Conservation (phyloP, 257 asterid species). For the Avicennia marina region DNA sequence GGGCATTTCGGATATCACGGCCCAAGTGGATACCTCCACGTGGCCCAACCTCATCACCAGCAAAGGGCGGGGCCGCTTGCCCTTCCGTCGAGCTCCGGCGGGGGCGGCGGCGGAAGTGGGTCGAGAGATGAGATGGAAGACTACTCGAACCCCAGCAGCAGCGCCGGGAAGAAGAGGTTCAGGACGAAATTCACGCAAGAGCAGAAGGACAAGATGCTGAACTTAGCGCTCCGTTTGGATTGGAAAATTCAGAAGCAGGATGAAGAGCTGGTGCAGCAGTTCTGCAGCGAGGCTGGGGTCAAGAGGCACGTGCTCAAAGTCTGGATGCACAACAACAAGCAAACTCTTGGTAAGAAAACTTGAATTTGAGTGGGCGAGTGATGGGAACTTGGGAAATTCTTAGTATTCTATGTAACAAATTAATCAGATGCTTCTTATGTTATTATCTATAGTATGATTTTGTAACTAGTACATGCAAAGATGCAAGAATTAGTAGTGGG, state of each 20-base stretch:
- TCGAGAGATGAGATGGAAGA: conserved; percentile 48
- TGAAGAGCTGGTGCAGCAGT: conserved; percentile 34
- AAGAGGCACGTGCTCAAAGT: conserved; percentile 40
- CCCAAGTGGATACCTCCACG: conserved; percentile 59
- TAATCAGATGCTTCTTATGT: conserved; percentile 7
- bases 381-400: neutral
- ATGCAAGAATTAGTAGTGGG: neutral
- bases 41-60: conserved; percentile 24
- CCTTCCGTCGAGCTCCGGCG: conserved; percentile 64
- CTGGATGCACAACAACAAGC: conserved; percentile 56
- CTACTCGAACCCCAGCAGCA: conserved; percentile 40
- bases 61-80: conserved; percentile 36
- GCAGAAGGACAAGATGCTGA: conserved; percentile 47
- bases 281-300: conserved; percentile 37
- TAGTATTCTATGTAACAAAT: conserved; percentile 18
- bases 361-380: no score
- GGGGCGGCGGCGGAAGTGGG: conserved; percentile 33
- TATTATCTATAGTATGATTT: conserved; percentile 17
- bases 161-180: conserved; percentile 40
- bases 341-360: conserved; percentile 43
- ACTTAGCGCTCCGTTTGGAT: conserved; percentile 35
- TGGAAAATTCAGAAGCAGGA: conserved; percentile 51
- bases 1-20: conserved; percentile 41
- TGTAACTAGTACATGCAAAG: conserved; percentile 20
- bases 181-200: conserved; percentile 40